Percentiles rank a stretch among this genome's conserved stretches.
phyloP scores from a whole-genome alignment of 371 early-diverging fungal genomes.

The Mortierella sp. region DNA sequence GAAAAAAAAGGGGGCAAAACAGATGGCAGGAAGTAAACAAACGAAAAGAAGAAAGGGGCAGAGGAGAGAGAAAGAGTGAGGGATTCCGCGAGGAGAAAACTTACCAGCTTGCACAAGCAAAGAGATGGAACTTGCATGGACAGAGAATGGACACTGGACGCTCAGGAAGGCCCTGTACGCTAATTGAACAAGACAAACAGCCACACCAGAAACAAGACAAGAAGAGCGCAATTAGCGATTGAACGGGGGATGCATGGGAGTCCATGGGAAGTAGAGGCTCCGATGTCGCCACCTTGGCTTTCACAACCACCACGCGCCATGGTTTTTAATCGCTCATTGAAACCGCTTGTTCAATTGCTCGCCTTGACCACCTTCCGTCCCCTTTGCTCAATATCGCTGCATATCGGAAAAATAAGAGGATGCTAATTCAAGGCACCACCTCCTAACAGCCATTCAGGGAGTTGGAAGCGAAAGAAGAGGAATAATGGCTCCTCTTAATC shows the following conservation, averaged over 20 bases:
- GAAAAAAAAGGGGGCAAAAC: background rate
- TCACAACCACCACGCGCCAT: background rate
- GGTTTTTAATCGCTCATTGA: too few relatives aligned
- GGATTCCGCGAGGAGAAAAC: background rate
- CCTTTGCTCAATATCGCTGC: background rate
- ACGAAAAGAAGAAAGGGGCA: background rate
- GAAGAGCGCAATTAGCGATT: background rate
- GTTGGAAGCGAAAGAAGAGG: background rate
- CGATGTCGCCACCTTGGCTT: background rate
- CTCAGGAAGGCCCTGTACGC: conserved; percentile 18
- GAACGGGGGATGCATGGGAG: background rate
- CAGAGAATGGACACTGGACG: conserved; percentile 19
- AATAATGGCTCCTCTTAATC: background rate
- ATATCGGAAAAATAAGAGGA: background rate
- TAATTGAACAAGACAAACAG: background rate
- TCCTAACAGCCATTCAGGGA: background rate
- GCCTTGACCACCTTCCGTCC: background rate
- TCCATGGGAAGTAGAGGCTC: background rate
- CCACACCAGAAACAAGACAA: background rate
- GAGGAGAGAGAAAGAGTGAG: background rate
- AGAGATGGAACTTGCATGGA: conserved; percentile 34
- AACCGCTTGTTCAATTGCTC: too few relatives aligned
- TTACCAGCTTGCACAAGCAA: conserved; percentile 37
- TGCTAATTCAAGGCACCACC: background rate
- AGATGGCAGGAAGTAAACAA: background rate